Percentiles rank a stretch among this genome's conserved stretches.
These are phyloP conservation scores for Vararia minispora DNA, from an alignment of 768 basidiomycete species.

Conservation along the genomic window DNA sequence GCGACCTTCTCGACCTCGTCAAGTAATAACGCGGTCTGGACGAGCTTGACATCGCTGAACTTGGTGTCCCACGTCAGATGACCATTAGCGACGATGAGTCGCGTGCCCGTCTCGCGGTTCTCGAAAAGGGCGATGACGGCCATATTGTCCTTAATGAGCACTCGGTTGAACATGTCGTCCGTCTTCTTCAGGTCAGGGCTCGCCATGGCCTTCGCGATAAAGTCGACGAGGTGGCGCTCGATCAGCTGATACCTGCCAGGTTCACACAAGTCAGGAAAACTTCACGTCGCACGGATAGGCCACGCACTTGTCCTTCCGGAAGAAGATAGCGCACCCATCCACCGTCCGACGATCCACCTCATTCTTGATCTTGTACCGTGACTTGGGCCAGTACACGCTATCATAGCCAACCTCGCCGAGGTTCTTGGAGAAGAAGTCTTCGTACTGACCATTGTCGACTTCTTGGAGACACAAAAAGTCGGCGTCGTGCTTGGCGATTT, in stretches of 20 bases:
- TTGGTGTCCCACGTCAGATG: constrained; percentile 92
- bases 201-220: constrained; percentile 86
- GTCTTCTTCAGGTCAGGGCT: constrained; percentile 93
- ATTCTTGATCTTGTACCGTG: constrained; percentile 87
- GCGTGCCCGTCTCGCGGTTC: constrained; percentile 75
- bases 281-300: background rate
- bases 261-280: background rate
- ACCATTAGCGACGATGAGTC: constrained; percentile 80
- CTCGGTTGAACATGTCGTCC: constrained; percentile 99
- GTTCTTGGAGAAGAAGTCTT: constrained; percentile 77
- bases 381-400: constrained; percentile 86
- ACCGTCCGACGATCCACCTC: constrained; percentile 78
- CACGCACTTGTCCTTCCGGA: constrained; percentile 77
- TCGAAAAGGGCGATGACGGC: constrained; percentile 83
- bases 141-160: constrained; percentile 89
- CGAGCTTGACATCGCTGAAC: constrained; percentile 93
- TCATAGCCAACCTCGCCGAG: constrained; percentile 74
- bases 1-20: constrained; percentile 92
- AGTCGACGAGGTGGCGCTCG: constrained; percentile 90
- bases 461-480: constrained; percentile 96
- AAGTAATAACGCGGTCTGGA: constrained; percentile 84
- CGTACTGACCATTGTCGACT: constrained; percentile 85
- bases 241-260: constrained; percentile 73
- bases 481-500: constrained; percentile 68
- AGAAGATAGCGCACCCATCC: constrained; percentile 96